phyloP scores from a whole-genome alignment of 495 filamentous ascomycete species.

The Diplogelasinospora grovesii region DNA sequence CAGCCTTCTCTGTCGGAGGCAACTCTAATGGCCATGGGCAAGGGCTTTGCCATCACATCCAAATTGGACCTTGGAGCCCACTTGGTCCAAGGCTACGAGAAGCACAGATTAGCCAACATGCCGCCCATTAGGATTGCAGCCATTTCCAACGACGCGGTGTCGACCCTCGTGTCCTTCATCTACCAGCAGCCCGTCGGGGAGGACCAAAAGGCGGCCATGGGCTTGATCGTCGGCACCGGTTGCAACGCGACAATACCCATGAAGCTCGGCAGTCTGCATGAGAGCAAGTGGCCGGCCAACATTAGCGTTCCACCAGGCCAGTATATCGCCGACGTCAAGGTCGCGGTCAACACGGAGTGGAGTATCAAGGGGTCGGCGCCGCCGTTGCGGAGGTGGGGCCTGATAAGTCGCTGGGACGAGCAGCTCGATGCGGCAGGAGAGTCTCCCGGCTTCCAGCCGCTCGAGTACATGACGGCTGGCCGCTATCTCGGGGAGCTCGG shows the following conservation, averaged over 20 bases:
- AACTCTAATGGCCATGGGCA: conserved; percentile 79
- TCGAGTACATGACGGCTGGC: conserved; percentile 83
- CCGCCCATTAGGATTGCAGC: conserved; percentile 65
- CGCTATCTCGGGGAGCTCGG: conserved; percentile 81
- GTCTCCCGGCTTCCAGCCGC: conserved; percentile 73
- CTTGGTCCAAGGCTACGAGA: conserved; percentile 61
- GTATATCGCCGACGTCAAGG: conserved; percentile 46
- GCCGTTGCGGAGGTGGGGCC: conserved; percentile 55
- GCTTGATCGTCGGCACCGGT: conserved; percentile 76
- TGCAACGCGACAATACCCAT: conserved; percentile 78
- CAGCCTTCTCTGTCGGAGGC: conserved; percentile 71
- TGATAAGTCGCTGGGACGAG: conserved; percentile 67
- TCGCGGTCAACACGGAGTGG: conserved; percentile 83
- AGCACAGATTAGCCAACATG: conserved; percentile 39
- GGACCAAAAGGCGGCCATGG: conserved; percentile 57
- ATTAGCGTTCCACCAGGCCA: conserved; percentile 56
- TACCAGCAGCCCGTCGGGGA: conserved; percentile 45
- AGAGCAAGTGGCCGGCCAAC: conserved; percentile 47
- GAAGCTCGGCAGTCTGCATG: conserved; percentile 55
- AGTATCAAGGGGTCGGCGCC: conserved; percentile 67
- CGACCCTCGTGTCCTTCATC: conserved; percentile 70
- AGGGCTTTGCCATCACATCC: conserved; percentile 73
- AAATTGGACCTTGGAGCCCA: conserved; percentile 66
- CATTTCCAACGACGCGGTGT: conserved; percentile 76
- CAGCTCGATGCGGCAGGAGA: conserved; percentile 59